Evolutionary conservation across 306 rosid genomes (phyloP).

Genomic region (Cucurbita pepo): DNA sequence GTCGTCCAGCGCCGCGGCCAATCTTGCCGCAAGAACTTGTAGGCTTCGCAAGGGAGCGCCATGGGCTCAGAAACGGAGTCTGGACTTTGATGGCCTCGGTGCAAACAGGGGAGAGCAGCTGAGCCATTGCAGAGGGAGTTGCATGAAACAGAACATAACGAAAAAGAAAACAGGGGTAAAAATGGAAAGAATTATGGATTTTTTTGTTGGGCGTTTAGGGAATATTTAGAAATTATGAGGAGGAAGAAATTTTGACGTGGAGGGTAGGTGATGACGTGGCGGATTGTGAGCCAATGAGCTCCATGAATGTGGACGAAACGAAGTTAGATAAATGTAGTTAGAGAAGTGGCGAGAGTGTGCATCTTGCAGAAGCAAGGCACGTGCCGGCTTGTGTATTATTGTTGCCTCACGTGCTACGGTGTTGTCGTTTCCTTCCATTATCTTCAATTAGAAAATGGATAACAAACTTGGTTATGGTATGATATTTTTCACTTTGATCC

Average conservation of each 20-base stretch:
- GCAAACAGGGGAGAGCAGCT: constrained; percentile 45
- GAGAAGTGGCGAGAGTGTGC: constrained; percentile 7
- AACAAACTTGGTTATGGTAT: too few relatives aligned
- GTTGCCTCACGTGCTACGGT: constrained; percentile 15
- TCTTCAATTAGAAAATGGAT: too few relatives aligned
- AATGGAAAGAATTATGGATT: neutral
- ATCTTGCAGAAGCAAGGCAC: constrained; percentile 4
- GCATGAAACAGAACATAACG: neutral
- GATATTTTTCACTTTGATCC: too few relatives aligned
- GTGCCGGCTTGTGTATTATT: constrained; percentile 24
- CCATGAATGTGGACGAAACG: constrained; percentile 18
- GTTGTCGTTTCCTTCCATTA: neutral
- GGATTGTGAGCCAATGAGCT: constrained; percentile 25
- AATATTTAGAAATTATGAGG: constrained; percentile 22
- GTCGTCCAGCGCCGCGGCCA: constrained; percentile 24
- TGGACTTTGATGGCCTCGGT: constrained; percentile 47
- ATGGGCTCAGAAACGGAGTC: constrained; percentile 25
- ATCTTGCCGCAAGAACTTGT: constrained; percentile 15
- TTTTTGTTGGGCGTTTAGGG: constrained; percentile 10
- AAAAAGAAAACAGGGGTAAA: neutral
- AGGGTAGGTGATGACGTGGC: constrained; percentile 46
- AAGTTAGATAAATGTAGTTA: constrained; percentile 18
- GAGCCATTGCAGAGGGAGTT: constrained; percentile 35
- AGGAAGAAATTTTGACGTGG: constrained; percentile 32
- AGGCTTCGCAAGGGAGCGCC: constrained; percentile 22